These are phyloP conservation scores for Trichomonas tenax DNA, from an alignment of 208 protist species.

Conservation along the genomic window DNA sequence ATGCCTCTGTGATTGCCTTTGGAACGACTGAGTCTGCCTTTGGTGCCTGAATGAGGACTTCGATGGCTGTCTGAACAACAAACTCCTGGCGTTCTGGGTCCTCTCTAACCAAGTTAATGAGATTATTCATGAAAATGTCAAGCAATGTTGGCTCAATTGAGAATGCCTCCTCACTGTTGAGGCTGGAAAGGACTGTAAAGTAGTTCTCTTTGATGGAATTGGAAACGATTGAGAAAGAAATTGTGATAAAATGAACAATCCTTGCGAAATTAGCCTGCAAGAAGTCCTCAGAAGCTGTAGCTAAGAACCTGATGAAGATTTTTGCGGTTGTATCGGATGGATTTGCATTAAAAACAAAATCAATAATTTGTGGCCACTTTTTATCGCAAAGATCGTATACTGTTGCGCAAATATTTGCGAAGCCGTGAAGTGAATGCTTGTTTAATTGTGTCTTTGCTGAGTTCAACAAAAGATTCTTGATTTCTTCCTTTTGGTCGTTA, in stretches of 20 bases:
- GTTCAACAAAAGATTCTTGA: background rate
- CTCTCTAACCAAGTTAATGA: background rate
- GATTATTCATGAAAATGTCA: background rate
- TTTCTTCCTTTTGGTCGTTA: background rate
- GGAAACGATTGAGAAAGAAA: background rate
- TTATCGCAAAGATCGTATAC: background rate
- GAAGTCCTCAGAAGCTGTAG: background rate
- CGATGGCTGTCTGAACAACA: background rate
- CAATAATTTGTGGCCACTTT: background rate
- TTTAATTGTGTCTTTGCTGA: background rate
- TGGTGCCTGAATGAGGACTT: background rate
- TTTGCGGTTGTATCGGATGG: background rate
- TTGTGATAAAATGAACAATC: background rate
- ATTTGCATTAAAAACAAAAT: background rate
- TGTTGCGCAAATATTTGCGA: background rate
- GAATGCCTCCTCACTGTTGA: background rate
- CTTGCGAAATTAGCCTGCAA: background rate
- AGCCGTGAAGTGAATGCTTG: background rate
- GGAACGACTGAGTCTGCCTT: background rate
- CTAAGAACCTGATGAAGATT: background rate
- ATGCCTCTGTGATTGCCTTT: background rate
- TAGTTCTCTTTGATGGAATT: background rate
- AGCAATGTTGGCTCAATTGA: background rate
- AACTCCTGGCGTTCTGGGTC: background rate
- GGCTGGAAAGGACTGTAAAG: background rate